Base-by-base conservation (phyloP, 305 asterid genomes). In the Ajuga reptans region DNA sequence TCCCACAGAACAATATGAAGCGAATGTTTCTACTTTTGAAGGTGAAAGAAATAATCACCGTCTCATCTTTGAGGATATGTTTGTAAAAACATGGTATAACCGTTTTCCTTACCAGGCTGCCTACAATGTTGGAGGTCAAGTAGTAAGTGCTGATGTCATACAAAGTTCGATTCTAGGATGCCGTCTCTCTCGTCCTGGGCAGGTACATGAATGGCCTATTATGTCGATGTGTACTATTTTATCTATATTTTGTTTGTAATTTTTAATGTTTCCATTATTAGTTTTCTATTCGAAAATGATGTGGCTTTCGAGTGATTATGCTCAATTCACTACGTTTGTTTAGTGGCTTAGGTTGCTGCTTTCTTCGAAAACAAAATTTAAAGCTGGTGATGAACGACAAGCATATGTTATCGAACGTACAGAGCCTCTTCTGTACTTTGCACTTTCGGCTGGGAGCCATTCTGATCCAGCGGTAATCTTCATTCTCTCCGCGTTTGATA, bases 311-410 rank as follows among this genome's bases (percentile, higher is more conserved):
- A n/a, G 9, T 55, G 43, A 70, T 47, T 68, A 15, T 70, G 70
- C 85, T 84, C 42, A 84, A 56, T 68, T 68, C 49, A 53, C 75
- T 75, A 54, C 78, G 51, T 49, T 3, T 49, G 21, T 86, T 47
- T 80, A 93, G 99, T 94, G 98, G 99, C 84, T 94, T 45, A 87
- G 97, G 68, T 52, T 90, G 74, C 73, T 94, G 54, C 87, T 94
- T 15, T 77, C 96, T 73, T 85, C 96, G 5, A 89, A 79, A 82
- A 51, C 89, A 15, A 94, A 89, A 78, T 85, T 94, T 45, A 91
- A 84, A 80, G 79, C 91, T 9, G 84, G 96, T 16, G 97, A 89
- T 49, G 89, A 81, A 42, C 85, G 96, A 5, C 93, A 82, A 83
- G 81, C 92, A 24, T 94, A 86, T 55, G 85, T 84, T 47, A 80